Evolutionary conservation across 2,329 filamentous ascomycete species (phyloP).

Genomic region (Diaporthe sp.): DNA sequence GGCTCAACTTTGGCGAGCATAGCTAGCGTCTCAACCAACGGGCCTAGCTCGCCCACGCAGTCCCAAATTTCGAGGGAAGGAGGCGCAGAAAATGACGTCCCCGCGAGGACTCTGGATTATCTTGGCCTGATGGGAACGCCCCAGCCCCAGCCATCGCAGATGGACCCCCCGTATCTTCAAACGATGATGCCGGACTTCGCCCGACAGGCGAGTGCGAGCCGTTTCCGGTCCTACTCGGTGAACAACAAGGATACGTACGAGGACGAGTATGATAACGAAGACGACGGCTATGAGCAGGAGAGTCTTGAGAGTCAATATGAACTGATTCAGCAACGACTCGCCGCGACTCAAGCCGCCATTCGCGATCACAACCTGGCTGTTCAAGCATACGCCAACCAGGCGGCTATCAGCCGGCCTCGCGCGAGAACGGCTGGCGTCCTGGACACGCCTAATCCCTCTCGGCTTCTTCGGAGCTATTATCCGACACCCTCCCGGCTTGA

Average conservation of each 20-base stretch:
- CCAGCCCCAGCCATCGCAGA: constrained; percentile 80
- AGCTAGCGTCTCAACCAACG: constrained; percentile 91
- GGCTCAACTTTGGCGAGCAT: constrained; percentile 87
- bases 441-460: constrained; percentile 76
- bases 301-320: constrained; percentile 70
- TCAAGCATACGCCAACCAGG: constrained; percentile 90
- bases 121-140: constrained; percentile 95
- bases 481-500: constrained; percentile 81
- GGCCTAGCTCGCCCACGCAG: constrained; percentile 87
- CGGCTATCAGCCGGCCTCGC: constrained; percentile 84
- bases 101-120: constrained; percentile 93
- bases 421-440: constrained; percentile 90
- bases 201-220: constrained; percentile 82
- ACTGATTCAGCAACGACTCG: constrained; percentile 73
- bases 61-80: constrained; percentile 90
- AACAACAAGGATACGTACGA: constrained; percentile 99
- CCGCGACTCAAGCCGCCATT: constrained; percentile 78
- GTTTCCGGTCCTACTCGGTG: constrained; percentile 97
- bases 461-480: constrained; percentile 79
- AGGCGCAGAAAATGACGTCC: constrained; percentile 86
- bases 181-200: constrained; percentile 79
- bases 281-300: constrained; percentile 64
- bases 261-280: constrained; percentile 84
- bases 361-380: constrained; percentile 94
- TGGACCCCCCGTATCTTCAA: constrained; percentile 81